These are phyloP conservation scores for Fragilariopsis cylindrus DNA, from an alignment of 108 stramenopile species.

Conservation along the genomic window DNA sequence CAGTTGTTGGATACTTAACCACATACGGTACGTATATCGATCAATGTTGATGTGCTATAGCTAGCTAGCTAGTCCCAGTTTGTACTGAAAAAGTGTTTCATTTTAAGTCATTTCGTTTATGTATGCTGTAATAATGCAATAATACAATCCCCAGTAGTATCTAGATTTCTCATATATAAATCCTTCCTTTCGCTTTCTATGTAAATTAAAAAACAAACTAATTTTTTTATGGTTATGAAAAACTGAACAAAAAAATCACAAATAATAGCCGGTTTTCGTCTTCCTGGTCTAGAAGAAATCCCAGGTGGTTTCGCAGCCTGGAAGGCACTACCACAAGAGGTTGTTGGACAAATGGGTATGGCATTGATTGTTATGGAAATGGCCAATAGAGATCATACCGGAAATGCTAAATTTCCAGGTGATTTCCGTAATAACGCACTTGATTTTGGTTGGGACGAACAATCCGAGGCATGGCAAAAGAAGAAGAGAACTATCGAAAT, in stretches of 20 bases:
- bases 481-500: slow-evolving; percentile 66
- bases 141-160: too few relatives aligned
- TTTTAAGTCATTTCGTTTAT: too few relatives aligned
- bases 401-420: slow-evolving; percentile 50
- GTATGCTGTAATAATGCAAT: too few relatives aligned
- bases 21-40: slow-evolving; percentile 14
- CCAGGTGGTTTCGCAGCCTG: slow-evolving; percentile 81
- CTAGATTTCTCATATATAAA: too few relatives aligned
- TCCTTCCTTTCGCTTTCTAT: too few relatives aligned
- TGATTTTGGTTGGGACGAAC: slow-evolving; percentile 70
- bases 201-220: too few relatives aligned
- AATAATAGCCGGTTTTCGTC: slow-evolving; percentile 1
- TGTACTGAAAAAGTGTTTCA: too few relatives aligned
- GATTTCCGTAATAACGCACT: slow-evolving; percentile 65
- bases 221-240: too few relatives aligned
- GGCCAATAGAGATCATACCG: slow-evolving; percentile 40
- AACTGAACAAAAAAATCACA: too few relatives aligned
- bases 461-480: slow-evolving; percentile 45
- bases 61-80: too few relatives aligned
- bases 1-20: slow-evolving; percentile 63
- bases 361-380: slow-evolving; percentile 23
- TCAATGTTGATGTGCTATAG: too few relatives aligned
- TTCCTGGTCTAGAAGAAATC: slow-evolving; percentile 42
- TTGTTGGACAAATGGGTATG: slow-evolving; percentile 18
- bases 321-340: slow-evolving; percentile 49